Evolutionary conservation across 2,329 filamentous ascomycete genomes (phyloP), one percentile per base, ranked within the genome.

Genomic region (Colletotrichum destructivum): DNA sequence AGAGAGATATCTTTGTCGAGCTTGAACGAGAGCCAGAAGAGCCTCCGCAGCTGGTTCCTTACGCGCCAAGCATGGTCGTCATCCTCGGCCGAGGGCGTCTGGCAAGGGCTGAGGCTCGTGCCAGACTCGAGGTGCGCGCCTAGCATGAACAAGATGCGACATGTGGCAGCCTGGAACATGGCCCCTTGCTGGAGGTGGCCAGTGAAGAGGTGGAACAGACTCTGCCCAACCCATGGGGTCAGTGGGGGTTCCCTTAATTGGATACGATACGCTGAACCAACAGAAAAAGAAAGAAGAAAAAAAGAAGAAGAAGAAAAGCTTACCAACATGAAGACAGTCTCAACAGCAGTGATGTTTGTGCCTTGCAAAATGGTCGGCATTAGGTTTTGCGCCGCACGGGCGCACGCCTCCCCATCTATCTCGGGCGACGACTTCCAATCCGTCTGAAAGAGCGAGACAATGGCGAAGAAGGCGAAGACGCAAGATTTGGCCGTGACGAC

Each of bases 1-100:
- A 90, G 79, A 0, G 86, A 80, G 15, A 89, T 81, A n/a, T 90
- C 88, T 71, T 88, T 90, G 74, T 90, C 88, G 12, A 88, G 77
- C 2, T 81, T 81, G 68, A 88, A 90, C 72, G 84, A 85, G 7
- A 89, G 74, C 88, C 88, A 90, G 74, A 90, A 90, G 0, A 89
- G 66, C 40, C 79, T 75, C 3, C 84, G 80, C 0, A 84, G 73
- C 40, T 84, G 80, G 11, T 78, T 76, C 49, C 77, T 75, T 55
- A 78, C 75, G 2, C 80, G 79, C 55, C 79, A 75, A 3, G 55
- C 42, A 6, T 64, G 40, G 35, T 75, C 66, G 23, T 60, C 35
- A 6, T 72, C 31, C 31, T 31, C 59, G 2, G 16, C 23, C 49
- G 9, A 64, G 55, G 4, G 71, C 42, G n/a, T 71, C 65, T 3